Evolutionary conservation across 495 filamentous ascomycete species (phyloP).

Genomic region (Tuber calosporum): DNA sequence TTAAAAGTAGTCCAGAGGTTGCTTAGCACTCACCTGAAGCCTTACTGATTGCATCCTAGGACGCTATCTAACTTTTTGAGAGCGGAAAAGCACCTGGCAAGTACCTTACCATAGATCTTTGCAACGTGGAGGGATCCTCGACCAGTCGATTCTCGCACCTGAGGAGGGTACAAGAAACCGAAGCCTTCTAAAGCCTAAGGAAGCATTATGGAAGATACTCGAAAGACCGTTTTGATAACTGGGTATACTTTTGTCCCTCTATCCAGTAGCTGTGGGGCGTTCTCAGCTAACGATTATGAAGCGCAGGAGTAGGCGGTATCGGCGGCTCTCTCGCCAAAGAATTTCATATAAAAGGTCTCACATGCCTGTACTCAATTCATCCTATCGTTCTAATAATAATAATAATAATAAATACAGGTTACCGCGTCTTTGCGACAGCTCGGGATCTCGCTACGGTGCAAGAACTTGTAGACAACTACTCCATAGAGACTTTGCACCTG

Average conservation of each 20-base stretch:
- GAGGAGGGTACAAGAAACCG: not conserved
- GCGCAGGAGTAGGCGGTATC: constrained; percentile 47
- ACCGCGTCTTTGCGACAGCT: constrained; percentile 54
- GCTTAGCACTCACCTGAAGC: not conserved
- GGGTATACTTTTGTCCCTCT: constrained; percentile 17
- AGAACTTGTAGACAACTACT: constrained; percentile 39
- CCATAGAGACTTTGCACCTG: constrained; percentile 48
- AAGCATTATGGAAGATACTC: constrained; percentile 11
- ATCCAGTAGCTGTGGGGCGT: not conserved
- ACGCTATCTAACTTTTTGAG: not conserved
- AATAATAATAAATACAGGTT: constrained; percentile 22
- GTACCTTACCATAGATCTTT: not conserved
- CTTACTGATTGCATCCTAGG: not conserved
- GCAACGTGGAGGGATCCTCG: not conserved
- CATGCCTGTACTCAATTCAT: not conserved
- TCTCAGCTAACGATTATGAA: constrained; percentile 7
- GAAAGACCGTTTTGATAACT: constrained; percentile 37
- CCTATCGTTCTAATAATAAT: not conserved
- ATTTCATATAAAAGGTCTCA: constrained; percentile 46
- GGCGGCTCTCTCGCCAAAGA: constrained; percentile 51
- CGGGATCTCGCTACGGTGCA: constrained; percentile 47
- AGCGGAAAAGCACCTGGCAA: not conserved
- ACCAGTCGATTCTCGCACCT: not conserved
- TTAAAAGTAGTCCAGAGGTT: not conserved
- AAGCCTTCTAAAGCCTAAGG: not conserved